These are phyloP conservation scores for Ascochyta rabiei DNA, from an alignment of 2,329 filamentous ascomycete species.

Conservation along the genomic window DNA sequence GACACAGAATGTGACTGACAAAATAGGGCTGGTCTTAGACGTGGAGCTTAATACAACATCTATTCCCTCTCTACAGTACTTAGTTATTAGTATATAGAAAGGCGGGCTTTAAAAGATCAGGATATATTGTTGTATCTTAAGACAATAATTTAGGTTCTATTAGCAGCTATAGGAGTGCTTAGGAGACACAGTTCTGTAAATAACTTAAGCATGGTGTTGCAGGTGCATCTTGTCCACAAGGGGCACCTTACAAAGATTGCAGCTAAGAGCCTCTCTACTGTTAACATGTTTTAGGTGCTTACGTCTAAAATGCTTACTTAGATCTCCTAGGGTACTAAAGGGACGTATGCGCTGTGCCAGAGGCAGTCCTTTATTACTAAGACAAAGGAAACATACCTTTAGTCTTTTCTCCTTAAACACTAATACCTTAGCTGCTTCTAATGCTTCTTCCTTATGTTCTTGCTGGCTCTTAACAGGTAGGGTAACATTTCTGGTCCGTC, in stretches of 20 bases:
- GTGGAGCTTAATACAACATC: not conserved
- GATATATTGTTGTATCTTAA: not conserved
- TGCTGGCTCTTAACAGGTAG: not conserved
- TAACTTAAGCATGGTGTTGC: constrained; percentile 4
- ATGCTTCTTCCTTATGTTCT: not conserved
- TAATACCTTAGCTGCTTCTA: not conserved
- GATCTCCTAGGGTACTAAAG: constrained; percentile 2
- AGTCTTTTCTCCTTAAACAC: not conserved
- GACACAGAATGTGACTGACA: constrained; percentile 3
- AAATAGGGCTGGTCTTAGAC: not conserved
- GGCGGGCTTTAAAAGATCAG: not conserved
- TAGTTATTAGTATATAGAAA: not conserved
- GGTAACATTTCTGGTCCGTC: not conserved
- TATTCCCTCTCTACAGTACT: not conserved
- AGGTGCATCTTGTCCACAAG: constrained; percentile 6
- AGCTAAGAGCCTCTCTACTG: constrained; percentile 1
- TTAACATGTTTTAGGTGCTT: constrained; percentile 18
- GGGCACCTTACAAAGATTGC: constrained; percentile 8
- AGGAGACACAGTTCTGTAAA: constrained; percentile 9
- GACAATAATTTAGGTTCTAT: not conserved
- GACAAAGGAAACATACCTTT: not conserved
- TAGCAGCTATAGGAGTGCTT: not conserved
- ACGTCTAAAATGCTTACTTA: constrained; percentile 21
- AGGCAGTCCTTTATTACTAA: not conserved
- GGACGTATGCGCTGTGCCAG: not conserved